Evolutionary conservation across 2,329 filamentous ascomycete genomes (phyloP).

Genomic region (Helotiales sp.): DNA sequence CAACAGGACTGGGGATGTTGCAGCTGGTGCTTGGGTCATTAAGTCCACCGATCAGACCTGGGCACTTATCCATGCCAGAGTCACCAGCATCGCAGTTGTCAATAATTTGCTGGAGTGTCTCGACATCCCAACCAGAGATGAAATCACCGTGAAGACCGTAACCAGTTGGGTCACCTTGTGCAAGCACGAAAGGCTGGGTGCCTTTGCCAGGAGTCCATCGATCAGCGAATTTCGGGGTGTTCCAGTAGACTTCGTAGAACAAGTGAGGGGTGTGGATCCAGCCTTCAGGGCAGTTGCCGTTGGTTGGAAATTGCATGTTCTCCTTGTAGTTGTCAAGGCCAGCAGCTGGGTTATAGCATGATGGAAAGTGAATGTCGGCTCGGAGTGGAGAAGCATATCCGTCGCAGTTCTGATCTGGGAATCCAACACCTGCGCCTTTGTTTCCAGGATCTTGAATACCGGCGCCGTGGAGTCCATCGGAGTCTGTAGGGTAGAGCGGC

Average conservation of each 20-base stretch:
- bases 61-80: conserved; percentile 62
- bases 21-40: conserved; percentile 50
- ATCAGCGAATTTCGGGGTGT: conserved; percentile 65
- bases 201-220: conserved; percentile 61
- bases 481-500: conserved; percentile 54
- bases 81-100: conserved; percentile 67
- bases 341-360: conserved; percentile 78
- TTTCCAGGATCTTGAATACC: conserved; percentile 57
- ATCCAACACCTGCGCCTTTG: conserved; percentile 59
- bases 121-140: conserved; percentile 72
- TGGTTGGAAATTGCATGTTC: conserved; percentile 76
- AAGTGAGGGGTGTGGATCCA: conserved; percentile 72
- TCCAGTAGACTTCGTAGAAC: conserved; percentile 85
- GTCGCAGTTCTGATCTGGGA: conserved; percentile 71
- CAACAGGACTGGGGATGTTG: conserved; percentile 48
- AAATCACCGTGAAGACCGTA: conserved; percentile 80
- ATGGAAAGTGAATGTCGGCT: conserved; percentile 83
- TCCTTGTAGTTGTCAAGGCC: conserved; percentile 52
- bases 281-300: conserved; percentile 70
- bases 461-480: conserved; percentile 51
- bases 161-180: conserved; percentile 76
- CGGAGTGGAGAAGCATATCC: conserved; percentile 65
- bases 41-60: conserved; percentile 53
- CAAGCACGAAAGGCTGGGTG: conserved; percentile 71
- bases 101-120: conserved; percentile 70